A percentile compares a stretch with the other conserved stretches of the same genome.
Conservation (phyloP, 2,329 filamentous ascomycete genomes). For the Laburnicola sp. region DNA sequence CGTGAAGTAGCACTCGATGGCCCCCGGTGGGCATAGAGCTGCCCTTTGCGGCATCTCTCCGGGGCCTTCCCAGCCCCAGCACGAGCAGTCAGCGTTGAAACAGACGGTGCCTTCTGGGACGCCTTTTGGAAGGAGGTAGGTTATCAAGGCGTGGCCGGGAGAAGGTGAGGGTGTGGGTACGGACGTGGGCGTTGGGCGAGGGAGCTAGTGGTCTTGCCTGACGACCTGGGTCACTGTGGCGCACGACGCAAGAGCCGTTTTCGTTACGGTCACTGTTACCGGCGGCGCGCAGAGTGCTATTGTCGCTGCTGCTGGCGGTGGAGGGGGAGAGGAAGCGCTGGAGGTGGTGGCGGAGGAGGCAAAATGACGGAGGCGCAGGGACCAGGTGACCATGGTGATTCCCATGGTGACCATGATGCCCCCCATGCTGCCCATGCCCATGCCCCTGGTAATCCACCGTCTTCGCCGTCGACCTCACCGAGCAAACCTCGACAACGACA, state of each 20-base stretch:
- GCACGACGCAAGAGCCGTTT: too few species aligned
- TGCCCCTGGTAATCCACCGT: background rate
- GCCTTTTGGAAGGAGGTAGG: background rate
- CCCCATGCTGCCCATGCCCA: too few species aligned
- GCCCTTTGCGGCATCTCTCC: background rate
- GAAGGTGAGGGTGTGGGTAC: too few species aligned
- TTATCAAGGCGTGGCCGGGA: background rate
- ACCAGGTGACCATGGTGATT: background rate
- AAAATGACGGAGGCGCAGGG: background rate
- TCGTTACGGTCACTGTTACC: too few species aligned
- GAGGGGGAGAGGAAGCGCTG: background rate
- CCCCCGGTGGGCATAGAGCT: background rate
- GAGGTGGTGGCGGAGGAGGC: background rate
- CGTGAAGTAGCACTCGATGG: background rate
- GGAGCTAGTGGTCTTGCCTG: background rate
- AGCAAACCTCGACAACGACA: slow-evolving; percentile 24
- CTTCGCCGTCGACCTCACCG: background rate
- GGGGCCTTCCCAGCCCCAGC: background rate
- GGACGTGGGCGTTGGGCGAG: background rate
- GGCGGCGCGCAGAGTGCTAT: too few species aligned
- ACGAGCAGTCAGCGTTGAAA: background rate
- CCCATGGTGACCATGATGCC: too few species aligned
- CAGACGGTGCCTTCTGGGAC: background rate
- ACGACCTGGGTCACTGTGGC: too few species aligned
- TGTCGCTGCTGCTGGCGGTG: background rate